Evolutionary conservation across 106 monocot genomes (phyloP).

Genomic region (Narthecium ossifragum): DNA sequence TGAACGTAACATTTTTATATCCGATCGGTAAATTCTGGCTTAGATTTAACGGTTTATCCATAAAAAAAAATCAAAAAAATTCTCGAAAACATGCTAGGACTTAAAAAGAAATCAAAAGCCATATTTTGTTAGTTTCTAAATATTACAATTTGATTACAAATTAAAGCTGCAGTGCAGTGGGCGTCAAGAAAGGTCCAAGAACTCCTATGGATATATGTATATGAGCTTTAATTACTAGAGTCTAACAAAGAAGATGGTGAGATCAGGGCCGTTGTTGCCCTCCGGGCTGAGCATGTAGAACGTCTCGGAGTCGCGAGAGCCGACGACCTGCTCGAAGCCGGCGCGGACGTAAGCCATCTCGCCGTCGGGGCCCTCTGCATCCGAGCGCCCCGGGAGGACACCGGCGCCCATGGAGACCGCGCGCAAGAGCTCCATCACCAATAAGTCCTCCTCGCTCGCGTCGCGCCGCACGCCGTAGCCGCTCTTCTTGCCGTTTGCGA

Average conservation of each 20-base stretch:
- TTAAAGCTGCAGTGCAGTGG: too few species aligned
- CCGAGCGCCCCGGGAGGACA: conserved; percentile 41
- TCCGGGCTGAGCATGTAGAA: conserved; percentile 60
- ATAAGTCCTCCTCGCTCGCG: conserved; percentile 44
- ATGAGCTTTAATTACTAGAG: too few species aligned
- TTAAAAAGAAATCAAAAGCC: too few species aligned
- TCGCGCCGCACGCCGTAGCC: conserved; percentile 55
- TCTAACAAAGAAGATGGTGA: conserved; percentile 76
- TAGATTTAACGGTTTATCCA: too few species aligned
- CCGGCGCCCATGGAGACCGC: conserved; percentile 67
- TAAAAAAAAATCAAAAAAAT: too few species aligned
- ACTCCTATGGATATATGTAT: too few species aligned
- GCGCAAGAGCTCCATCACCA: conserved; percentile 49
- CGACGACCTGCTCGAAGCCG: conserved; percentile 48
- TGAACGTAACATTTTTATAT: too few species aligned
- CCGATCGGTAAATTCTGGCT: too few species aligned
- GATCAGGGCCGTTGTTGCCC: conserved; percentile 46
- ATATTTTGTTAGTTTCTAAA: too few species aligned
- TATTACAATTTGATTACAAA: too few species aligned
- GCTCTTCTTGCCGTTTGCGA: conserved; percentile 62
- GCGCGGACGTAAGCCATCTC: conserved; percentile 58
- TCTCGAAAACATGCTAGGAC: too few species aligned
- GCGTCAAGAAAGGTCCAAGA: too few species aligned
- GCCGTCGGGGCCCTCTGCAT: conserved; percentile 31
- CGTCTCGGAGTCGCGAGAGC: conserved; percentile 59